A percentile compares a stretch with the other conserved stretches of the same genome.
phyloP scores from a whole-genome alignment of 164 flowering plant species.

The Pachysandra terminalis region DNA sequence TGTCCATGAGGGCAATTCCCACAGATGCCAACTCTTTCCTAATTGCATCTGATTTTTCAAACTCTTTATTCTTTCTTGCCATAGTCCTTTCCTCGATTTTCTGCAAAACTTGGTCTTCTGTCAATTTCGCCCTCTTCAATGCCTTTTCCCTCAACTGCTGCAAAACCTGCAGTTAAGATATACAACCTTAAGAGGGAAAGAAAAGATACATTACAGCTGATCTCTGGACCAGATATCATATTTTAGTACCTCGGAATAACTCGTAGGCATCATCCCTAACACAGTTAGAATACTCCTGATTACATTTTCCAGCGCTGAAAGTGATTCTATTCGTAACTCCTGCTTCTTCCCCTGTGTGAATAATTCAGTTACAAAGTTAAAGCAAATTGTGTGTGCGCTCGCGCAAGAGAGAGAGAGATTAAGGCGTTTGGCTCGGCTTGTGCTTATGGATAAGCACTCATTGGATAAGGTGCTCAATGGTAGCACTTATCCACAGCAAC shows the following conservation, averaged over 20 bases:
- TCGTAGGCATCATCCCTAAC: conserved; percentile 77
- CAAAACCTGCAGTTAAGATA: conserved; percentile 48
- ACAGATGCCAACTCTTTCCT: conserved; percentile 67
- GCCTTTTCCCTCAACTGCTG: conserved; percentile 75
- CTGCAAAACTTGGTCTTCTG: conserved; percentile 61
- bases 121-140: conserved; percentile 69
- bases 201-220: not conserved
- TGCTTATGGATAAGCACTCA: too few species aligned
- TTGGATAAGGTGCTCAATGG: too few species aligned
- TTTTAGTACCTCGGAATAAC: conserved; percentile 68
- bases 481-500: too few species aligned
- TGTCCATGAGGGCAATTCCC: conserved; percentile 93
- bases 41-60: conserved; percentile 75
- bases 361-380: not conserved
- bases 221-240: not conserved
- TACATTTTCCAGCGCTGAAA: conserved; percentile 61
- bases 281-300: conserved; percentile 48
- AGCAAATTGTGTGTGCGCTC: not conserved
- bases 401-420: not conserved
- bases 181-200: not conserved
- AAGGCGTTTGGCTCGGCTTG: too few species aligned
- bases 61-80: conserved; percentile 77
- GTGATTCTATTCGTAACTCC: conserved; percentile 58
- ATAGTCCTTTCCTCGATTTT: conserved; percentile 67
- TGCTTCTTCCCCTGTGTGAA: conserved; percentile 81